Conservation (phyloP, 2,329 filamentous ascomycete genomes). For the Xylaria sp. region DNA sequence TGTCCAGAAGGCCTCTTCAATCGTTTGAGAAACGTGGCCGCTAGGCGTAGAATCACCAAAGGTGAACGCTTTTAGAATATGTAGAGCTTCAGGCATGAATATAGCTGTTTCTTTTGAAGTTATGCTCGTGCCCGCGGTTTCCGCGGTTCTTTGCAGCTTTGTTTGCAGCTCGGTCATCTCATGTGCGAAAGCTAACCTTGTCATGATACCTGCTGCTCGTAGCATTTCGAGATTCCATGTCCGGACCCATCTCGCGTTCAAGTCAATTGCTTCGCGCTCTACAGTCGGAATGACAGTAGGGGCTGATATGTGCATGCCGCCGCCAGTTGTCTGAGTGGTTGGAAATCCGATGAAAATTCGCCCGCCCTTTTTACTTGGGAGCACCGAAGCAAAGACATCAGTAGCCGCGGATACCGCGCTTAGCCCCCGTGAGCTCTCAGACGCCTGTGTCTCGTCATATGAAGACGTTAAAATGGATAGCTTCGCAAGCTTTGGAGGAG, state of each 20-base stretch:
- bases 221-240: constrained; percentile 97
- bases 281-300: constrained; percentile 97
- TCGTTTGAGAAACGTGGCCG: constrained; percentile 80
- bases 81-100: constrained; percentile 80
- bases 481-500: constrained; percentile 86
- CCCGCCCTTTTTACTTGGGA: constrained; percentile 86
- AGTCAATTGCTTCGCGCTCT: constrained; percentile 93
- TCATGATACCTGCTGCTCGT: constrained; percentile 87
- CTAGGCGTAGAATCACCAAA: constrained; percentile 92
- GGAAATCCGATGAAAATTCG: constrained; percentile 98
- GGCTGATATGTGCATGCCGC: constrained; percentile 92
- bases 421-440: constrained; percentile 62
- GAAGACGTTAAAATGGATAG: constrained; percentile 91
- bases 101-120: constrained; percentile 71
- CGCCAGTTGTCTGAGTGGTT: constrained; percentile 94
- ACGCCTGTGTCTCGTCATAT: constrained; percentile 80
- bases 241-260: constrained; percentile 94
- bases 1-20: constrained; percentile 97
- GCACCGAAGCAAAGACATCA: constrained; percentile 89
- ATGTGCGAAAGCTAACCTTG: constrained; percentile 84
- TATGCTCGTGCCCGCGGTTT: constrained; percentile 61
- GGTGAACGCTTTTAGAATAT: constrained; percentile 87
- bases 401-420: constrained; percentile 65
- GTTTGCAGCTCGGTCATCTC: constrained; percentile 82
- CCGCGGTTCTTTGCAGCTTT: constrained; percentile 63